Evolutionary conservation across 805 yeast species (phyloP).

Genomic region (Zygotorulaspora florentina): DNA sequence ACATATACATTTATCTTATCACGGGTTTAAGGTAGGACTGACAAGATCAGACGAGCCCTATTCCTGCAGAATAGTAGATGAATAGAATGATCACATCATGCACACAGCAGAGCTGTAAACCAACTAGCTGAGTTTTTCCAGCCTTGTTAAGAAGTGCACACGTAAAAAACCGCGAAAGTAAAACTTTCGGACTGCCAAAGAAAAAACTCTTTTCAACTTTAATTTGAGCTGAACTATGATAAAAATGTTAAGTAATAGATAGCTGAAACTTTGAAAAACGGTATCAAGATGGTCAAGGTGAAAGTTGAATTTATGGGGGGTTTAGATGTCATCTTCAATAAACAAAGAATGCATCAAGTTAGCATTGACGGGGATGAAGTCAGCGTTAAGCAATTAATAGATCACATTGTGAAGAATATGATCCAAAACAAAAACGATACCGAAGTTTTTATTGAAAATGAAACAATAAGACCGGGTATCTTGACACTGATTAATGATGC

Average conservation of each 20-base stretch:
- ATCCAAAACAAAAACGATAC: constrained; percentile 58
- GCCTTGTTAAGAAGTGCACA: neutral
- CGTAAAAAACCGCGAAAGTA: too few relatives aligned
- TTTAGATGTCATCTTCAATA: constrained; percentile 69
- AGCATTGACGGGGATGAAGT: constrained; percentile 40
- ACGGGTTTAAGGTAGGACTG: too few relatives aligned
- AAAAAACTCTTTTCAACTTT: too few relatives aligned
- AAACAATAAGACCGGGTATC: constrained; percentile 83
- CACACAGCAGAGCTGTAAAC: too few relatives aligned
- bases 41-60: too few relatives aligned
- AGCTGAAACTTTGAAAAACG: neutral
- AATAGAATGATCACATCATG: too few relatives aligned
- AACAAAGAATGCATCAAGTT: constrained; percentile 51
- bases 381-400: constrained; percentile 48
- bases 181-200: too few relatives aligned
- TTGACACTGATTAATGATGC: constrained; percentile 87
- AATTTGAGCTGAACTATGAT: too few relatives aligned
- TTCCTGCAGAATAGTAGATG: too few relatives aligned
- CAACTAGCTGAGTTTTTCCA: too few relatives aligned
- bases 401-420: constrained; percentile 49
- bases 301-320: constrained; percentile 65
- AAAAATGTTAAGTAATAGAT: too few relatives aligned
- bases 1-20: too few relatives aligned
- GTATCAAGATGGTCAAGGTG: constrained; percentile 33
- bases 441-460: constrained; percentile 78